These are phyloP conservation scores for Cladophialophora exuberans DNA, from an alignment of 2,329 filamentous ascomycete species.

Conservation along the genomic window DNA sequence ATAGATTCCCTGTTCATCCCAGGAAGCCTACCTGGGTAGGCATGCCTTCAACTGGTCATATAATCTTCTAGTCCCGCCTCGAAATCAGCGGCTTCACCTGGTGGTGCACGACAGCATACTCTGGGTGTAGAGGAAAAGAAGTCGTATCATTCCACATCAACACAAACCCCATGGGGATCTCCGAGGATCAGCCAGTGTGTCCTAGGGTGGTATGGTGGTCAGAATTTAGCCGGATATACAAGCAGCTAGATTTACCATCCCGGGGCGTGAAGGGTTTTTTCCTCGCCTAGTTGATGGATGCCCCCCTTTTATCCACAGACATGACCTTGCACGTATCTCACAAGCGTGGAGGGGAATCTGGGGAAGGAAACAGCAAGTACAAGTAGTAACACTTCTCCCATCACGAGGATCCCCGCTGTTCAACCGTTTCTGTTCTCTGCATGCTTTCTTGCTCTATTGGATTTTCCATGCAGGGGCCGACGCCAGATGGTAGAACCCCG, in stretches of 20 bases:
- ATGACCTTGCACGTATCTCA: not conserved
- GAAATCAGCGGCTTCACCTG: too few species aligned
- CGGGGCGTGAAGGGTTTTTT: not conserved
- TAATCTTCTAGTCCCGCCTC: too few species aligned
- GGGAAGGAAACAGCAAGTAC: conserved; percentile 2
- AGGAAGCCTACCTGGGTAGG: too few species aligned
- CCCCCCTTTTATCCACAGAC: conserved; percentile 1
- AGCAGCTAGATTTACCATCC: not conserved
- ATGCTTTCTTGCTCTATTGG: conserved; percentile 1
- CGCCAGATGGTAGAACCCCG: not conserved
- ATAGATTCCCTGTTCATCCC: too few species aligned
- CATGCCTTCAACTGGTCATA: too few species aligned
- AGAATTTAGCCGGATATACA: conserved; percentile 13
- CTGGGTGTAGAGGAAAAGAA: too few species aligned
- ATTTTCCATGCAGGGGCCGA: not conserved
- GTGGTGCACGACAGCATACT: too few species aligned
- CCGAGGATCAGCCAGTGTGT: conserved; percentile 12
- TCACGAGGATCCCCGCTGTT: not conserved
- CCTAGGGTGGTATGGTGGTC: too few species aligned
- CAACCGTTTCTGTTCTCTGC: not conserved
- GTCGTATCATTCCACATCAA: not conserved
- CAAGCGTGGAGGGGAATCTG: conserved; percentile 2
- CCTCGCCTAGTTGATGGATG: conserved; percentile 1
- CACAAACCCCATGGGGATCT: conserved; percentile 8
- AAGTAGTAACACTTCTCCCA: not conserved